Percentiles rank a stretch among this genome's conserved stretches.
These are phyloP conservation scores for Scytalidium sp. DNA, from an alignment of 2,329 filamentous ascomycete genomes.

Conservation along the genomic window DNA sequence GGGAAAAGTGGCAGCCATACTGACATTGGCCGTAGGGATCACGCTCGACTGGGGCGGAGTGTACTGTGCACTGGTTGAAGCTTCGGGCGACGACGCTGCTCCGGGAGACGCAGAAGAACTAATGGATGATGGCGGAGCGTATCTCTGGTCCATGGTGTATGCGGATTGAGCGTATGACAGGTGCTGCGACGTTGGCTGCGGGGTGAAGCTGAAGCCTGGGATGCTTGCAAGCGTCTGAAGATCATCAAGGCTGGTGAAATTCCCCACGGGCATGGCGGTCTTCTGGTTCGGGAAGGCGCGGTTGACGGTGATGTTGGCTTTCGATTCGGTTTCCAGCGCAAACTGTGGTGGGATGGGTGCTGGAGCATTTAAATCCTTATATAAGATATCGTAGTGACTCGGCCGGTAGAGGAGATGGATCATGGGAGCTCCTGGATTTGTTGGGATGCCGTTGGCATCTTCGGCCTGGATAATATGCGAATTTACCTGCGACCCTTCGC, in stretches of 20 bases:
- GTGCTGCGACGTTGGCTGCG: conserved; percentile 15
- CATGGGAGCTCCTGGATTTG: conserved; percentile 40
- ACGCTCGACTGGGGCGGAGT: not conserved
- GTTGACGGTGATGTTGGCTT: conserved; percentile 49
- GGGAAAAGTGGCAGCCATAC: not conserved
- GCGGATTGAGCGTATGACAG: conserved; percentile 18
- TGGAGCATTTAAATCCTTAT: conserved; percentile 48
- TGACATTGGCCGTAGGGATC: not conserved
- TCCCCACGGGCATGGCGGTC: conserved; percentile 22
- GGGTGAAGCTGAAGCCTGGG: conserved; percentile 24
- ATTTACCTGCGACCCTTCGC: conserved; percentile 73
- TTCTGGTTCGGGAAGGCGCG: conserved; percentile 42
- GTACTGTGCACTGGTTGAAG: not conserved
- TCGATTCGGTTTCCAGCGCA: conserved; percentile 18
- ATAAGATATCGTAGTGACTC: conserved; percentile 93
- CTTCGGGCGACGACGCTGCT: conserved; percentile 9
- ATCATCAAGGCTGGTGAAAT: conserved; percentile 33
- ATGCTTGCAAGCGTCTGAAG: conserved; percentile 22
- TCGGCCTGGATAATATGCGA: conserved; percentile 39
- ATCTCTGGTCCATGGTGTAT: conserved; percentile 19
- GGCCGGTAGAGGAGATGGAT: conserved; percentile 64
- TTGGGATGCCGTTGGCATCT: conserved; percentile 32
- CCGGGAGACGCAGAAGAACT: conserved; percentile 23
- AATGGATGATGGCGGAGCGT: conserved; percentile 20
- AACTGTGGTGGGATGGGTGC: conserved; percentile 16